Conservation (phyloP, 2,329 filamentous ascomycete genomes). For the Aspergillus tubingensis region DNA sequence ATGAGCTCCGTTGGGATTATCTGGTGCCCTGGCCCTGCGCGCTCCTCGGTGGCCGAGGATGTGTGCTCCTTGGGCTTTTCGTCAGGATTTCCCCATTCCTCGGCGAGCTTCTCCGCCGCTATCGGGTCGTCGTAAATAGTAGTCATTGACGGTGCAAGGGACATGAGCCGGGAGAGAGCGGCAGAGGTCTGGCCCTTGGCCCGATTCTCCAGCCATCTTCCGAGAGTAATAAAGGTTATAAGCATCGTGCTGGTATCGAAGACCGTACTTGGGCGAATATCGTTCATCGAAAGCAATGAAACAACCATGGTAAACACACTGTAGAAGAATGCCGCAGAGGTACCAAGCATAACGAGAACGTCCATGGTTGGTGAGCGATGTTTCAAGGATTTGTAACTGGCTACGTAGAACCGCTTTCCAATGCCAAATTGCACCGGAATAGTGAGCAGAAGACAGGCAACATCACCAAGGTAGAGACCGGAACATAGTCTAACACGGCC, state of each 20-base stretch:
- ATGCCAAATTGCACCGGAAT: constrained; percentile 96
- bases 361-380: constrained; percentile 97
- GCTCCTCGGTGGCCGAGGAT: constrained; percentile 16
- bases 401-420: constrained; percentile 88
- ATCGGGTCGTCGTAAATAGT: constrained; percentile 95
- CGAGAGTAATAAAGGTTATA: constrained; percentile 90
- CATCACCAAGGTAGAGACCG: constrained; percentile 84
- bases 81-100: constrained; percentile 63
- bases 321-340: constrained; percentile 94
- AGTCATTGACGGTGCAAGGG: constrained; percentile 91
- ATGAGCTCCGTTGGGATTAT: constrained; percentile 92
- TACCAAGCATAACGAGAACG: constrained; percentile 89
- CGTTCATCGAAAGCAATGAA: constrained; percentile 72
- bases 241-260: constrained; percentile 99
- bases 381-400: constrained; percentile 89
- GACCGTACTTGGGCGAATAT: constrained; percentile 79
- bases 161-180: constrained; percentile 92
- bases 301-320: constrained; percentile 85
- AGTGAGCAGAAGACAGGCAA: constrained; percentile 80
- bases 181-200: constrained; percentile 97
- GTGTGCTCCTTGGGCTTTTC: constrained; percentile 15
- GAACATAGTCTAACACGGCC: constrained; percentile 66
- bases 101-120: constrained; percentile 85
- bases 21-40: constrained; percentile 68
- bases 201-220: constrained; percentile 87